Base-by-base conservation (phyloP, 805 yeast species). In the Ogataea naganishii region DNA sequence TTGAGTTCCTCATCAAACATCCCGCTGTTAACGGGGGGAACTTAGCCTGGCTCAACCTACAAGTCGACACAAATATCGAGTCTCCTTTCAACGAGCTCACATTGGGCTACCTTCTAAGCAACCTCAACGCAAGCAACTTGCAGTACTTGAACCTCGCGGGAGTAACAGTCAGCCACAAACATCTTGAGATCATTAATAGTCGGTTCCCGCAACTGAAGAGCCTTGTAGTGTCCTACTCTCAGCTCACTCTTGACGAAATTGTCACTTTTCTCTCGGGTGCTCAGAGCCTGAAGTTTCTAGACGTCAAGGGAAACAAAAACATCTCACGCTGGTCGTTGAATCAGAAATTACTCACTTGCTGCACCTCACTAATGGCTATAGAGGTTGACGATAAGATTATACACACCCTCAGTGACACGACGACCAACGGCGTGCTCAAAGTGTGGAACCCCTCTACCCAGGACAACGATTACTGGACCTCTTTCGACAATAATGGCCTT, bases 1-100 rank as follows among this genome's bases (percentile, higher is more conserved):
- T 81, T 38, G 72, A 72, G 40, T 80, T 84, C 41, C 62, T 84
- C 37, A 66, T 76, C 3, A 67, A 70, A 37, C 94, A 85, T 56
- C 86, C 92, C 0, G 66, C 89, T 1, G 64, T 69, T 4, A 41
- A 47, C 14, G 27, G 31, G 7, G 62, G 60, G 7, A 51, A 62
- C 13, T 51, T 72, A 24, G 45, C 53, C 26, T 72, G 77, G 77
- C 57, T 72, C 22, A 69, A 66, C 37, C 48, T 72, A 27, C 75
- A 70, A 38, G 65, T 68, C 32, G 76, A 71, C 43, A 60, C 69
- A 16, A 68, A 65, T 33, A 72, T 69, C 23, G 72, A 66, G 5
- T 60, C 68, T 24, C 73, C 74, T 1, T 56, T 69, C 30, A 64
- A 57, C 26, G 64, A 61, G 20, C 54, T 55, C 21, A 67, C 71